These are phyloP conservation scores for Macrophomina tecta DNA, from an alignment of 2,329 filamentous ascomycete genomes.

Conservation along the genomic window DNA sequence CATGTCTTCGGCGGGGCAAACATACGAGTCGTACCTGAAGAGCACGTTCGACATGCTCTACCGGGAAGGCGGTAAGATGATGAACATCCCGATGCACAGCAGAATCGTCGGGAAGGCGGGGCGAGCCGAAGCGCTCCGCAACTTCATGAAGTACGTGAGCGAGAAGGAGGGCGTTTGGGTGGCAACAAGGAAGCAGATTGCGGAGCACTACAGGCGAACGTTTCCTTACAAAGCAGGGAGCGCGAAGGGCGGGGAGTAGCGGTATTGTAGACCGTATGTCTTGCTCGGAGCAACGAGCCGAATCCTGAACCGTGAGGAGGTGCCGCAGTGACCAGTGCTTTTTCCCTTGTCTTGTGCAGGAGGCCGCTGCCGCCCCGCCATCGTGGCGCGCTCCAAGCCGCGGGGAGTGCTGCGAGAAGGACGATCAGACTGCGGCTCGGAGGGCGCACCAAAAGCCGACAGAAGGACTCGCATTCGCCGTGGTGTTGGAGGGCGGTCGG, in stretches of 20 bases:
- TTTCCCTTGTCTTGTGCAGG: not conserved
- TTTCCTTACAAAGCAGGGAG: constrained; percentile 45
- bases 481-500: not conserved
- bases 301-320: constrained; percentile 14
- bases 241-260: constrained; percentile 14
- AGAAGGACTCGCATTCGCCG: not conserved
- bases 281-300: constrained; percentile 5
- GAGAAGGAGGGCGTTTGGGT: constrained; percentile 53
- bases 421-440: not conserved
- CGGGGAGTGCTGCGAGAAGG: not conserved
- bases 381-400: not conserved
- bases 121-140: constrained; percentile 46
- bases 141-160: constrained; percentile 48
- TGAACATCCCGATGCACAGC: constrained; percentile 51
- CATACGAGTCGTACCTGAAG: constrained; percentile 47
- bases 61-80: constrained; percentile 51
- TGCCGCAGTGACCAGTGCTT: constrained; percentile 7
- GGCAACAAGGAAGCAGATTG: constrained; percentile 51
- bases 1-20: constrained; percentile 45
- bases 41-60: constrained; percentile 51
- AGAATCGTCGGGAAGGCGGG: constrained; percentile 51
- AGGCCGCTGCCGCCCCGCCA: not conserved
- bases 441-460: not conserved
- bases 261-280: constrained; percentile 8
- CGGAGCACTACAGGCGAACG: constrained; percentile 46